Evolutionary conservation across 495 filamentous ascomycete species (phyloP).

Genomic region (Hypomontagnella submonticulosa): DNA sequence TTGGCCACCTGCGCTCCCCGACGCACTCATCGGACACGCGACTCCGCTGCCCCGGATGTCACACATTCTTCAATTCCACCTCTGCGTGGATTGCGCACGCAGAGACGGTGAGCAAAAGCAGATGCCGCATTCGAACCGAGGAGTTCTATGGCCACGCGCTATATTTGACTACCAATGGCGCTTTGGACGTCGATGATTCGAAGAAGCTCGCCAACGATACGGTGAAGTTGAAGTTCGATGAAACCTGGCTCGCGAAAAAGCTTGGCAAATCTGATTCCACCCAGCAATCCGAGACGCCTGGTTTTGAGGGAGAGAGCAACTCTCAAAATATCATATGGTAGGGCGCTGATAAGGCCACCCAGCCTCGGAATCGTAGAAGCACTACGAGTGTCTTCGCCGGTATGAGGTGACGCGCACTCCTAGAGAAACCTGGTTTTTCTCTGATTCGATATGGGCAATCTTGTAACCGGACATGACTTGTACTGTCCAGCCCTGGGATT

Average conservation of each 20-base stretch:
- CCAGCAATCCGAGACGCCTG: background rate
- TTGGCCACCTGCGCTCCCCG: constrained; percentile 49
- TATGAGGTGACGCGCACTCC: no score
- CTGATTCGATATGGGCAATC: no score
- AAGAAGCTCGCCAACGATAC: constrained; percentile 37
- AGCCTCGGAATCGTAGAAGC: no score
- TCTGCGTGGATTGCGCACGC: constrained; percentile 50
- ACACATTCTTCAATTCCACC: constrained; percentile 40
- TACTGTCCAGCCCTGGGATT: no score
- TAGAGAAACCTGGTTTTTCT: no score
- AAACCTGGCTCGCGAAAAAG: constrained; percentile 17
- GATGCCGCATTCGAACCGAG: constrained; percentile 38
- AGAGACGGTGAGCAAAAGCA: constrained; percentile 41
- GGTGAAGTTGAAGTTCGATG: constrained; percentile 40
- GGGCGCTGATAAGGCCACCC: no score
- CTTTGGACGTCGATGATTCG: constrained; percentile 40
- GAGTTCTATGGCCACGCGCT: constrained; percentile 36
- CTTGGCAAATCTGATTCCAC: background rate
- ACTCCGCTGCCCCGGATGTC: constrained; percentile 50
- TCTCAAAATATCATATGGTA: no score
- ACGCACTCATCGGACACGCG: constrained; percentile 40
- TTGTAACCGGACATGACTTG: no score
- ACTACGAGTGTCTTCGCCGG: no score
- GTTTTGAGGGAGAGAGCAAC: no score
- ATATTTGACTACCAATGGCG: constrained; percentile 40